phyloP scores from a whole-genome alignment of 352 stramenopile genomes.

The Phytophthora syringae region DNA sequence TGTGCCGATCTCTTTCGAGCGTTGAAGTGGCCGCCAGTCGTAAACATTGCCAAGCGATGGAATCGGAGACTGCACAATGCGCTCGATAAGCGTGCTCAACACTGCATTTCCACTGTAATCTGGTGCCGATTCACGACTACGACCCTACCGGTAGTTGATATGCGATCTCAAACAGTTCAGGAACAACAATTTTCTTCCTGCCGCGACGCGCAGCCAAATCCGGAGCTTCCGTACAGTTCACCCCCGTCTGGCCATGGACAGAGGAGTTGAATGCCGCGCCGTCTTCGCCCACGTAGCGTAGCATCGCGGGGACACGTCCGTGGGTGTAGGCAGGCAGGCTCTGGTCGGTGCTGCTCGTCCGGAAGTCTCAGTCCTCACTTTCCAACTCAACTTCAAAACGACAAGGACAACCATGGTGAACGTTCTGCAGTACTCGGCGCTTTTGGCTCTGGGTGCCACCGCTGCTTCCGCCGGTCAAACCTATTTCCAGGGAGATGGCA shows the following conservation, averaged over 20 bases:
- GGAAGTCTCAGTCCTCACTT: constrained; percentile 22
- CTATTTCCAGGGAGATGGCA: constrained; percentile 31
- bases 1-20: constrained; percentile 1
- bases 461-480: constrained; percentile 18
- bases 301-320: constrained; percentile 27
- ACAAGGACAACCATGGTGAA: constrained; percentile 23
- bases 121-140: too few species aligned
- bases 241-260: constrained; percentile 23
- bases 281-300: constrained; percentile 18
- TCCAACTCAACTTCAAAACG: constrained; percentile 23
- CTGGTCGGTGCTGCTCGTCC: not conserved
- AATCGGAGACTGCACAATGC: too few species aligned
- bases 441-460: constrained; percentile 20
- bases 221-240: constrained; percentile 27
- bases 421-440: constrained; percentile 24
- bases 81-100: too few species aligned
- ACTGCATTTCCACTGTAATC: too few species aligned
- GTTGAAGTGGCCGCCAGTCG: too few species aligned
- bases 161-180: too few species aligned
- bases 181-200: too few species aligned
- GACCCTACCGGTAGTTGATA: too few species aligned
- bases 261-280: constrained; percentile 3
- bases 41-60: not conserved
- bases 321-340: constrained; percentile 15
- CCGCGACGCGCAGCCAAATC: too few species aligned